Percentiles rank a stretch among this genome's conserved stretches.
These are phyloP conservation scores for Pichia sp. DNA, from an alignment of 1,139 yeast genomes.

Conservation along the genomic window DNA sequence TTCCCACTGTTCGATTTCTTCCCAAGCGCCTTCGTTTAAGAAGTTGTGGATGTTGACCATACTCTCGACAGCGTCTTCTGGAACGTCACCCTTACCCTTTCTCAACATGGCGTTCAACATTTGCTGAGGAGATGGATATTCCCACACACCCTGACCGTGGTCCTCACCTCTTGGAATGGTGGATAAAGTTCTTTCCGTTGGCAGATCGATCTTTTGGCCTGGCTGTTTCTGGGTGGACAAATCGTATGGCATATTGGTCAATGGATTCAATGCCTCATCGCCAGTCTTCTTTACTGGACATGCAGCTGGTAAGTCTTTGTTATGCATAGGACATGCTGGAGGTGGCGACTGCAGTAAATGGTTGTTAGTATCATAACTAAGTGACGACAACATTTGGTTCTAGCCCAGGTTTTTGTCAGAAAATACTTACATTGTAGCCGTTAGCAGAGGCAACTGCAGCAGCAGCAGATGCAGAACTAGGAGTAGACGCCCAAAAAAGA, in stretches of 20 bases:
- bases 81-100: conserved; percentile 83
- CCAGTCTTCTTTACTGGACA: conserved; percentile 26
- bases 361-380: not conserved
- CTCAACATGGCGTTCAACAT: conserved; percentile 97
- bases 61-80: conserved; percentile 91
- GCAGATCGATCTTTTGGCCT: conserved; percentile 72
- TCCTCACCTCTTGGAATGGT: conserved; percentile 79
- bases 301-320: conserved; percentile 26
- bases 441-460: not conserved
- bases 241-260: conserved; percentile 83
- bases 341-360: conserved; percentile 9
- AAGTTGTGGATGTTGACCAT: conserved; percentile 98
- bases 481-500: conserved; percentile 30
- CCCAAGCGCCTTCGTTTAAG: conserved; percentile 97
- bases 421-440: not conserved
- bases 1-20: conserved; percentile 91
- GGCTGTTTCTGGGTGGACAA: conserved; percentile 66
- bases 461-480: conserved; percentile 3
- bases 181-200: conserved; percentile 80
- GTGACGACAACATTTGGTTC: not conserved
- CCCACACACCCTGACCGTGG: conserved; percentile 79
- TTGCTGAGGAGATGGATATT: conserved; percentile 97
- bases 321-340: conserved; percentile 20
- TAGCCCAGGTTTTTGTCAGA: not conserved
- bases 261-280: conserved; percentile 53